Evolutionary conservation across 345 rosid genomes (phyloP).

Genomic region (Heritiera littoralis): DNA sequence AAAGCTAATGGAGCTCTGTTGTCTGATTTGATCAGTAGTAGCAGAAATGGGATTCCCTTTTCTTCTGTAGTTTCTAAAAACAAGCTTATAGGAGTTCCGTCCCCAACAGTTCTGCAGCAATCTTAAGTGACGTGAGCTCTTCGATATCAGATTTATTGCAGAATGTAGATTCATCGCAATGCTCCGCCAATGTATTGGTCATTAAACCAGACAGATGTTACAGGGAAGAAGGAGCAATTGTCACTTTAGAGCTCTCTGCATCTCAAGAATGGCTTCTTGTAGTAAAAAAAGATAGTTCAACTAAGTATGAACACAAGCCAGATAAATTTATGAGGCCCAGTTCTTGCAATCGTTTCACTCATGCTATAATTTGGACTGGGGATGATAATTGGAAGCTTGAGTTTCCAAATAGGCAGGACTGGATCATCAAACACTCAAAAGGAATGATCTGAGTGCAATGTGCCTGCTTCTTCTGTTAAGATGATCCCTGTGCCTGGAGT

Average conservation of each 20-base stretch:
- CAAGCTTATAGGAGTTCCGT: conserved; percentile 54
- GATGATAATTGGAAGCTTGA: conserved; percentile 87
- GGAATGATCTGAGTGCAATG: conserved; percentile 76
- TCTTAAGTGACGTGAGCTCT: conserved; percentile 36
- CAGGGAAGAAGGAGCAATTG: conserved; percentile 66
- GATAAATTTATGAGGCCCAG: conserved; percentile 63
- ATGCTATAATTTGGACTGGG: conserved; percentile 66
- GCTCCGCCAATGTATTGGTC: conserved; percentile 66
- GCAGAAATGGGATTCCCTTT: conserved; percentile 53
- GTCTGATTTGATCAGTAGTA: conserved; percentile 58
- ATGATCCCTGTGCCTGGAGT: conserved; percentile 89
- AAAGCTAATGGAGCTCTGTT: conserved; percentile 54
- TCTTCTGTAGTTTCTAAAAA: conserved; percentile 47
- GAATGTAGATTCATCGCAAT: conserved; percentile 42
- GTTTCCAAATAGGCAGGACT: conserved; percentile 66
- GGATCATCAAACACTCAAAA: no score
- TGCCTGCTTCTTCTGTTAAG: conserved; percentile 43
- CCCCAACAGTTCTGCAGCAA: conserved; percentile 26
- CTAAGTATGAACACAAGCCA: conserved; percentile 50
- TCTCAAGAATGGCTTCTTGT: conserved; percentile 73
- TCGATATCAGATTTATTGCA: conserved; percentile 30
- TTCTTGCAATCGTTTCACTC: conserved; percentile 62
- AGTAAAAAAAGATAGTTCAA: conserved; percentile 54
- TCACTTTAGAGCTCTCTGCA: conserved; percentile 52
- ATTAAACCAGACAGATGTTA: conserved; percentile 63